Conservation (phyloP, 2,329 filamentous ascomycete genomes). For the Clonostachys sp. region DNA sequence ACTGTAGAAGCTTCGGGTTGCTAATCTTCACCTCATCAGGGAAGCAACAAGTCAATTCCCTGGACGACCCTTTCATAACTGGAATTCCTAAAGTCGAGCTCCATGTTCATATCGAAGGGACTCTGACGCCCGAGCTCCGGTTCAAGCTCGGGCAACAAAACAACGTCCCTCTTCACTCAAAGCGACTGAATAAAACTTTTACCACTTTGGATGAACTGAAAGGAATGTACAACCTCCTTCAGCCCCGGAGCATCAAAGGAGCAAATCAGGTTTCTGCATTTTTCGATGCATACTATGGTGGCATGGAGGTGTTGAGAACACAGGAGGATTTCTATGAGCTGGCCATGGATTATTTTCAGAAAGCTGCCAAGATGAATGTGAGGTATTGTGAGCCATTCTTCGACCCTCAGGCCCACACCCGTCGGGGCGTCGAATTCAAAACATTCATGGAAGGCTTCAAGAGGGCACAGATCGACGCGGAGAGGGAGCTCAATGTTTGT, state of each 20-base stretch:
- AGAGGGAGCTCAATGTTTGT: not conserved
- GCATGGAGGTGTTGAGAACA: constrained; percentile 46
- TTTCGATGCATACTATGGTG: constrained; percentile 59
- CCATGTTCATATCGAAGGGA: constrained; percentile 74
- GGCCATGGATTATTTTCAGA: constrained; percentile 65
- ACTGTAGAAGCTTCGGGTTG: no score
- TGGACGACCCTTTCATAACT: constrained; percentile 41
- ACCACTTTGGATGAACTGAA: not conserved
- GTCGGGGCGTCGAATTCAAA: constrained; percentile 54
- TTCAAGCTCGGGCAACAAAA: constrained; percentile 65
- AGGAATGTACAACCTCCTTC: not conserved
- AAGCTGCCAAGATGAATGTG: constrained; percentile 58
- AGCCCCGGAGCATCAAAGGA: not conserved
- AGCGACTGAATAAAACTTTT: constrained; percentile 14
- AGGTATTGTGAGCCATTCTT: constrained; percentile 74
- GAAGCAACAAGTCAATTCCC: constrained; percentile 4
- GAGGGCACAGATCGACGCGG: constrained; percentile 42
- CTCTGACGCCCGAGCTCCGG: constrained; percentile 61
- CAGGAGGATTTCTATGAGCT: constrained; percentile 65
- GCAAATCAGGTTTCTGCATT: constrained; percentile 30
- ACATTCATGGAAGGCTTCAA: constrained; percentile 60
- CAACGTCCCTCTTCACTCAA: constrained; percentile 53
- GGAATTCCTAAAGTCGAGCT: constrained; percentile 75
- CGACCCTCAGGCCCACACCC: constrained; percentile 69
- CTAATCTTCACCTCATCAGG: no score